Percentiles rank a stretch among this genome's conserved stretches.
Conservation (phyloP, 1,284 basidiomycete genomes). For the Cutaneotrichosporon curvatum region DNA sequence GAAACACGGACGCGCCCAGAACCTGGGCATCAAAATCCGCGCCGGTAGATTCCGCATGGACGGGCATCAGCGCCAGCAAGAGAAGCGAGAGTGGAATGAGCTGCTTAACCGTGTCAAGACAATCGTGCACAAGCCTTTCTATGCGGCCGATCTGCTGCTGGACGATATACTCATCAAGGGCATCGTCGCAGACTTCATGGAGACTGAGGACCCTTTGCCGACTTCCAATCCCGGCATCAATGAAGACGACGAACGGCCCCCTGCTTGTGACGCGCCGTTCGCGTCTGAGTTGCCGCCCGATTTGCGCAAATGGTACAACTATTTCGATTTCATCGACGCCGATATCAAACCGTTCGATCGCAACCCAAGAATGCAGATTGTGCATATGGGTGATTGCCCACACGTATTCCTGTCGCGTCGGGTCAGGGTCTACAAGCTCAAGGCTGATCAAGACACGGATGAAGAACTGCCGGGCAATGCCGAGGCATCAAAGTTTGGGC, state of each 20-base stretch:
- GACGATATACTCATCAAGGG: slow-evolving; percentile 72
- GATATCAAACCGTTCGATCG: slow-evolving; percentile 57
- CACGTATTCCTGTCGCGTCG: slow-evolving; percentile 76
- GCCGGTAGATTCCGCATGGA: slow-evolving; percentile 79
- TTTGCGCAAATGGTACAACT: slow-evolving; percentile 63
- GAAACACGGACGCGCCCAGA: slow-evolving; percentile 63
- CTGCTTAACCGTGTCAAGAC: slow-evolving; percentile 25
- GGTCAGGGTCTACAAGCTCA: slow-evolving; percentile 29
- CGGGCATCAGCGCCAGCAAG: slow-evolving; percentile 86
- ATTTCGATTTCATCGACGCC: slow-evolving; percentile 76
- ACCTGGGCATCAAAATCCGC: slow-evolving; percentile 72
- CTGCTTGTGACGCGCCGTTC: slow-evolving; percentile 6
- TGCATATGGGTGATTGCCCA: slow-evolving; percentile 69
- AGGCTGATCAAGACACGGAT: slow-evolving; percentile 36
- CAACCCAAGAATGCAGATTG: slow-evolving; percentile 60
- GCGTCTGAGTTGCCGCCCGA: slow-evolving; percentile 28
- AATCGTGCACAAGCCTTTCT: slow-evolving; percentile 70
- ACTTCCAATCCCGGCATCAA: background rate
- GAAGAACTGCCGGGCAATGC: slow-evolving; percentile 16
- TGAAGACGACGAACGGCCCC: too few species aligned
- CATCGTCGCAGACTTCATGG: slow-evolving; percentile 67
- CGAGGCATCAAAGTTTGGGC: slow-evolving; percentile 71
- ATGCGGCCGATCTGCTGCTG: slow-evolving; percentile 80
- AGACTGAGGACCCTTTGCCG: slow-evolving; percentile 45
- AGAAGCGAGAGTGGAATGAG: slow-evolving; percentile 49